Evolutionary conservation across 352 stramenopile genomes (phyloP).

Genomic region (Saprolegnia diclina): DNA sequence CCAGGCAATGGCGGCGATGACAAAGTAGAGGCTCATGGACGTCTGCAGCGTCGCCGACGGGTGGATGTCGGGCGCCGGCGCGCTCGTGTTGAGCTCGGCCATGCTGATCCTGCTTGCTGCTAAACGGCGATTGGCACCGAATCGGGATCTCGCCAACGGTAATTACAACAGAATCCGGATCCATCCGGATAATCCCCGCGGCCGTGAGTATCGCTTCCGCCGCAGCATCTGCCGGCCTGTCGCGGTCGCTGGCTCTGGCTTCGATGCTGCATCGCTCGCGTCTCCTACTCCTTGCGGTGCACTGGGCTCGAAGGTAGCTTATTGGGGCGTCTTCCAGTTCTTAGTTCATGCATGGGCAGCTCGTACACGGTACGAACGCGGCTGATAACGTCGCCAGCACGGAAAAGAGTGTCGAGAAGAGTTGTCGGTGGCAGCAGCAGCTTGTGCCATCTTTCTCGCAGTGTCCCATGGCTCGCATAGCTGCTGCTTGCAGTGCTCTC

Average conservation of each 20-base stretch:
- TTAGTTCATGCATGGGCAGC: too few species aligned
- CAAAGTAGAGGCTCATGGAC: constrained; percentile 58
- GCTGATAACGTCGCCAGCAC: too few species aligned
- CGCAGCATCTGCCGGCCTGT: neutral
- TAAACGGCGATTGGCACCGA: neutral
- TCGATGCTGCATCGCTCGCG: too few species aligned
- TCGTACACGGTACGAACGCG: too few species aligned
- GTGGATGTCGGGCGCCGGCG: constrained; percentile 38
- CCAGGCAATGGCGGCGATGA: constrained; percentile 41
- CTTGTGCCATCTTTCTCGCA: too few species aligned
- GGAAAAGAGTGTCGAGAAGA: too few species aligned
- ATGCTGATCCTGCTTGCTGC: neutral
- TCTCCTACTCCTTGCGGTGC: too few species aligned
- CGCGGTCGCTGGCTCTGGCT: neutral
- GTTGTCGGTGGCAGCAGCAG: too few species aligned
- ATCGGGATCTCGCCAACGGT: neutral
- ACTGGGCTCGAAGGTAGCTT: too few species aligned
- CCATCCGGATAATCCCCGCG: constrained; percentile 2
- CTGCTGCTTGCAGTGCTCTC: too few species aligned
- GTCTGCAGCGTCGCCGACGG: constrained; percentile 65
- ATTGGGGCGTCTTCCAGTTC: too few species aligned
- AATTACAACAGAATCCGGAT: neutral
- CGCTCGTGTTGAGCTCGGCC: constrained; percentile 15
- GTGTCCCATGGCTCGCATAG: too few species aligned
- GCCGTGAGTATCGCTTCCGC: neutral